Conservation (phyloP, 2,329 filamentous ascomycete genomes). For the Fusarium oligoseptatum region DNA sequence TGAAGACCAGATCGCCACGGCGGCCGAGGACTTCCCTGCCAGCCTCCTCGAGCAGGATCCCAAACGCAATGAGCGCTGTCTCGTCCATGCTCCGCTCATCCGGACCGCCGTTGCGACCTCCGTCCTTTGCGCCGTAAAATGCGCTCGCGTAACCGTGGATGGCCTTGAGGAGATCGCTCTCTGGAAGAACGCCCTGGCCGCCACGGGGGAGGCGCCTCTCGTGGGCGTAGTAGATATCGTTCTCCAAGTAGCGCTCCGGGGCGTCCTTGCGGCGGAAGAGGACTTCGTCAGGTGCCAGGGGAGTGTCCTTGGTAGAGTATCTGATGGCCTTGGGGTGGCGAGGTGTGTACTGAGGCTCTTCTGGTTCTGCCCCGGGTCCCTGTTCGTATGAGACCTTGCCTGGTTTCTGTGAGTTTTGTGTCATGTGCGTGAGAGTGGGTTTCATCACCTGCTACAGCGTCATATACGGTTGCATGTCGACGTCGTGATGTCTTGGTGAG, state of each 20-base stretch:
- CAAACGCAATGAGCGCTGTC: slow-evolving; percentile 80
- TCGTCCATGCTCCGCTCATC: slow-evolving; percentile 77
- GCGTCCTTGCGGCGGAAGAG: slow-evolving; percentile 76
- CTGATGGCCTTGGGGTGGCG: slow-evolving; percentile 37
- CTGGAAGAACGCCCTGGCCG: slow-evolving; percentile 68
- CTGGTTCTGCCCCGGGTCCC: slow-evolving; percentile 40
- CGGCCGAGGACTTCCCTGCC: slow-evolving; percentile 71
- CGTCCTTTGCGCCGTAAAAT: slow-evolving; percentile 68
- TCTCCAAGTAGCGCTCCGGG: slow-evolving; percentile 76
- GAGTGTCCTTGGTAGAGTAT: slow-evolving; percentile 45
- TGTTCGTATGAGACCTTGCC: slow-evolving; percentile 49
- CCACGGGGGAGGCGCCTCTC: slow-evolving; percentile 65
- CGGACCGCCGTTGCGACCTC: slow-evolving; percentile 33
- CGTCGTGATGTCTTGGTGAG: slow-evolving; percentile 38
- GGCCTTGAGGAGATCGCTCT: slow-evolving; percentile 77
- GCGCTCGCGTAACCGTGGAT: slow-evolving; percentile 77
- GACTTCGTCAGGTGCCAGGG: slow-evolving; percentile 76
- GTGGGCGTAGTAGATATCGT: slow-evolving; percentile 78
- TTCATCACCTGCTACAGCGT: slow-evolving; percentile 76
- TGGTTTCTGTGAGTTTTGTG: slow-evolving; percentile 45
- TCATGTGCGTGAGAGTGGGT: background rate
- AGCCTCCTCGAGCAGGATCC: slow-evolving; percentile 81
- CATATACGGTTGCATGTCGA: slow-evolving; percentile 71
- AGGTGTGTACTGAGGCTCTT: slow-evolving; percentile 28
- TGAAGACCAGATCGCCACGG: slow-evolving; percentile 78